phyloP scores from a whole-genome alignment of 208 protist species.

The Phytomonas sp. region DNA sequence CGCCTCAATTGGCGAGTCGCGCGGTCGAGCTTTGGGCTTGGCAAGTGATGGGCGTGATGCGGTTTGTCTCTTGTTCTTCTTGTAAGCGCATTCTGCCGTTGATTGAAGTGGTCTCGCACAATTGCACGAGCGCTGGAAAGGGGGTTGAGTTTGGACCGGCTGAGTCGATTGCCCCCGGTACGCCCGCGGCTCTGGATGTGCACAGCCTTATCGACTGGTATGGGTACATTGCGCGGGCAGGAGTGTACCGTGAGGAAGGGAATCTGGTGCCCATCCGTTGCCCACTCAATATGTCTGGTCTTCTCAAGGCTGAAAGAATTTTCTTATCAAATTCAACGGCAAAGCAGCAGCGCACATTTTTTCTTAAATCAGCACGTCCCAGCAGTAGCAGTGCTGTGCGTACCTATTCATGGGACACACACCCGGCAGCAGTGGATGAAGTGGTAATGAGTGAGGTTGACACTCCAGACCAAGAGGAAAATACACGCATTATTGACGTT shows the following conservation, averaged over 20 bases:
- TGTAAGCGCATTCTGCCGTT: constrained; percentile 46
- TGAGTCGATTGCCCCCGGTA: background rate
- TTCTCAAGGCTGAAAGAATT: background rate
- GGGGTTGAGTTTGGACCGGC: constrained; percentile 6
- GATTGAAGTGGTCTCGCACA: constrained; percentile 32
- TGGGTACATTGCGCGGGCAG: constrained; percentile 16
- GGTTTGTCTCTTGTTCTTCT: constrained; percentile 35
- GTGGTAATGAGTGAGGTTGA: constrained; percentile 13
- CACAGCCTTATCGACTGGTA: constrained; percentile 38
- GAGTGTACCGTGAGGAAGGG: constrained; percentile 26
- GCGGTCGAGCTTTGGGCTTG: constrained; percentile 64
- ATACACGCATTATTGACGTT: constrained; percentile 21
- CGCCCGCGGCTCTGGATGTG: constrained; percentile 16
- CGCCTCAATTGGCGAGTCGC: constrained; percentile 13
- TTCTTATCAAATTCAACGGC: background rate
- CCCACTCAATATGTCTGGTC: background rate
- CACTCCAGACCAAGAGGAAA: background rate
- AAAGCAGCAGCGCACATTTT: background rate
- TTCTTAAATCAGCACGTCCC: background rate
- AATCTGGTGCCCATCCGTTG: constrained; percentile 27
- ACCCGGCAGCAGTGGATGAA: constrained; percentile 22
- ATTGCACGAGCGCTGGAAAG: constrained; percentile 15
- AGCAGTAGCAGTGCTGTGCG: background rate
- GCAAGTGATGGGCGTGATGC: constrained; percentile 45
- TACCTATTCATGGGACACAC: constrained; percentile 13